Conservation (phyloP, 2,329 filamentous ascomycete species). For the Fusarium sp. region DNA sequence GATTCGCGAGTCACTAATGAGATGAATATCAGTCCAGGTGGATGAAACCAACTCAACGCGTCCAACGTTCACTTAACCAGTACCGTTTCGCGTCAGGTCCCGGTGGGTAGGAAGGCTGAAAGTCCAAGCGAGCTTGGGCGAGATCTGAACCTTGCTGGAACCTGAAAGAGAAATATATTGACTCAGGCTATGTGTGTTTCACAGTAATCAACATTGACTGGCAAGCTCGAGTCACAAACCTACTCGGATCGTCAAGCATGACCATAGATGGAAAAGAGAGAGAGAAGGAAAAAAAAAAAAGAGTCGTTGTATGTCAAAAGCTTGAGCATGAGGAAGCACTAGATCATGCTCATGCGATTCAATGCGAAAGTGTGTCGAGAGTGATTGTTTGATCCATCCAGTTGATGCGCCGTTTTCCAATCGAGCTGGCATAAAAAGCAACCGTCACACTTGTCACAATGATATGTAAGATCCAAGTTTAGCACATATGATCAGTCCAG, state of each 20-base stretch:
- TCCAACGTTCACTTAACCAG: neutral
- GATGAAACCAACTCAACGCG: neutral
- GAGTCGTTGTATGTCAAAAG: conserved; percentile 10
- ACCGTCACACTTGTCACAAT: conserved; percentile 1
- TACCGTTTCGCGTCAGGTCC: conserved; percentile 25
- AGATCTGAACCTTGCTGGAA: neutral
- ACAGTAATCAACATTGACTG: neutral
- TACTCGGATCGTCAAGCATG: conserved; percentile 1
- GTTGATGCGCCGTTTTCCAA: neutral
- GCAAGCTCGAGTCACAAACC: neutral
- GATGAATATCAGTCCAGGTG: conserved; percentile 5
- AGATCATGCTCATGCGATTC: neutral
- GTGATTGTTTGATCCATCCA: neutral
- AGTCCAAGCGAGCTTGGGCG: neutral
- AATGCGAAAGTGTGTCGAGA: neutral
- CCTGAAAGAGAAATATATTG: neutral
- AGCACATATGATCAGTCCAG: neutral
- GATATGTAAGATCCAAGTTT: conserved; percentile 3
- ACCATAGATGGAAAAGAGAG: neutral
- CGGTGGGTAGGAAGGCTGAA: neutral
- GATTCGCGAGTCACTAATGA: conserved; percentile 12
- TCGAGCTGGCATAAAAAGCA: neutral
- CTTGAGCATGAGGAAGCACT: neutral
- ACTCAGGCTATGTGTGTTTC: neutral
- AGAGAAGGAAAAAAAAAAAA: neutral